Conservation (phyloP, 2,329 filamentous ascomycete genomes). For the Didymella exigua region DNA sequence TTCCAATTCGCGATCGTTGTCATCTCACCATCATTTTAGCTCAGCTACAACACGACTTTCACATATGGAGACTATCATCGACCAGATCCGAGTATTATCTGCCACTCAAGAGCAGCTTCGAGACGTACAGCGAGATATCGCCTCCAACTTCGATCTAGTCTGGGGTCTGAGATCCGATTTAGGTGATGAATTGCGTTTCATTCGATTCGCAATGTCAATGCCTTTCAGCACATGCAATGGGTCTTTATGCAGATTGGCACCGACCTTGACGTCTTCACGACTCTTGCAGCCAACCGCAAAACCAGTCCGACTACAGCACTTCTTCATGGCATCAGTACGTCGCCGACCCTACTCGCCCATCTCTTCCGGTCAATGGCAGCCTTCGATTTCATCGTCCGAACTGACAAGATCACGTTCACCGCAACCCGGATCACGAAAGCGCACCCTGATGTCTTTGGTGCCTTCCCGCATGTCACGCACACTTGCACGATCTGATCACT, state of each 20-base stretch:
- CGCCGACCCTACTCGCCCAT: conserved; percentile 37
- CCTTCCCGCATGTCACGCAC: conserved; percentile 33
- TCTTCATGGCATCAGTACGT: conserved; percentile 32
- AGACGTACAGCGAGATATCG: conserved; percentile 34
- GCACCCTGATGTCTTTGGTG: conserved; percentile 32
- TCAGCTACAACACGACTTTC: not conserved
- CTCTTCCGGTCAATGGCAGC: conserved; percentile 44
- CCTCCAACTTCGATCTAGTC: conserved; percentile 32
- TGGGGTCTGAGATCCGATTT: conserved; percentile 25
- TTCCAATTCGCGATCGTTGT: not conserved
- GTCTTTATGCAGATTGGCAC: conserved; percentile 30
- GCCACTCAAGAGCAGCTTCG: conserved; percentile 34
- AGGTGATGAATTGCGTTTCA: not conserved
- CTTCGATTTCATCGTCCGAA: conserved; percentile 39
- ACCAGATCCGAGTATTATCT: conserved; percentile 30
- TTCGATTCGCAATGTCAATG: not conserved
- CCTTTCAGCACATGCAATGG: conserved; percentile 24
- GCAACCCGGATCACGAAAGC: conserved; percentile 38
- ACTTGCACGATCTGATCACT: conserved; percentile 27
- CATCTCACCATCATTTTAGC: not conserved
- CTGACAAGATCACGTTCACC: conserved; percentile 31
- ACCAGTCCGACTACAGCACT: conserved; percentile 19
- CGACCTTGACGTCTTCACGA: conserved; percentile 28
- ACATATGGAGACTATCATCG: conserved; percentile 30
- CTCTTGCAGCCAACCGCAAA: conserved; percentile 14